Conservation (phyloP, 1,284 basidiomycete species). For the Trichosporon ovoides region DNA sequence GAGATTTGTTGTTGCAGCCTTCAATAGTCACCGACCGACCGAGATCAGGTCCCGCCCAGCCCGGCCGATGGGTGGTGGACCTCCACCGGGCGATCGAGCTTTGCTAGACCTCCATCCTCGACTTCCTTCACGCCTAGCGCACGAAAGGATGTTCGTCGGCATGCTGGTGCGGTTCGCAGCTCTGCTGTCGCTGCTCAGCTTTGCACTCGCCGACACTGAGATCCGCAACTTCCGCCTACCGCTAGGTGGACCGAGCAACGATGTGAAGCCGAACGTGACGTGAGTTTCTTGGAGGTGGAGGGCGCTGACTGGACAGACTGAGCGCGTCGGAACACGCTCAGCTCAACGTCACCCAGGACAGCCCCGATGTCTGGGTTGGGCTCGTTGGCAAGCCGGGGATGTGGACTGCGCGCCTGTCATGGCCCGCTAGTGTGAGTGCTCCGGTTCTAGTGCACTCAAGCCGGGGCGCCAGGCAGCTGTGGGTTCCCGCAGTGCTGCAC, state of each 20-base stretch:
- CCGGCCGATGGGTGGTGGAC: no score
- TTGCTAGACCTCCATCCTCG: neutral
- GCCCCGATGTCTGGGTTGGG: constrained; percentile 19
- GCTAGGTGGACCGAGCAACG: neutral
- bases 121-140: no score
- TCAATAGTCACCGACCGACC: neutral
- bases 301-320: neutral
- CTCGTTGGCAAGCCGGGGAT: constrained; percentile 14
- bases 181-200: neutral
- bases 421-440: constrained; percentile 31
- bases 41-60: neutral
- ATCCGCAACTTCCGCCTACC: constrained; percentile 39
- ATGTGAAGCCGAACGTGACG: neutral
- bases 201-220: constrained; percentile 35
- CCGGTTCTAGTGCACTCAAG: no score
- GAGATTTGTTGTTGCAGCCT: neutral
- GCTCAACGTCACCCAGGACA: constrained; percentile 14
- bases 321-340: neutral
- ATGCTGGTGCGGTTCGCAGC: neutral
- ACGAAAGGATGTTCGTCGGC: neutral
- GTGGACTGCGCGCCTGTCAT: constrained; percentile 39
- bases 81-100: neutral
- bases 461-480: no score
- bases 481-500: no score
- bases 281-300: neutral